Conservation (phyloP, 164 flowering plant genomes). For the Chloranthus sessilifolius region DNA sequence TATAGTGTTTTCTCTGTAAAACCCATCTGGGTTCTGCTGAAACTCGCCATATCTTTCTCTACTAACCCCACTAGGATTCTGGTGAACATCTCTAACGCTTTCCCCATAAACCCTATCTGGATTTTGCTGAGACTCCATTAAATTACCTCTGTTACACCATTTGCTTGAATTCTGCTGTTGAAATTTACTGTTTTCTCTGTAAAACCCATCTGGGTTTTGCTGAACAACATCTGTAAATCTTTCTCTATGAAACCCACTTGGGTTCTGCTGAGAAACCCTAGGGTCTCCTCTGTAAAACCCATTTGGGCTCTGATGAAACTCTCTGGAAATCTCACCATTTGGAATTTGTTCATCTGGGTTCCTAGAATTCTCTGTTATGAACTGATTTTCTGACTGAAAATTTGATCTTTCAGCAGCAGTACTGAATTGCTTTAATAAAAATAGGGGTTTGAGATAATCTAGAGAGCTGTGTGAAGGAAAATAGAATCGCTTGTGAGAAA, state of each 20-base stretch:
- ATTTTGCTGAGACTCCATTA: not conserved
- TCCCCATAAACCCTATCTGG: conserved; percentile 1
- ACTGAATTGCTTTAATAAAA: conserved; percentile 3
- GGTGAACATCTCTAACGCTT: conserved; percentile 8
- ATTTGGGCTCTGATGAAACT: conserved; percentile 11
- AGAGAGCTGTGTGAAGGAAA: not conserved
- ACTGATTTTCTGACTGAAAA: not conserved
- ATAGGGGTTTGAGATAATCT: not conserved
- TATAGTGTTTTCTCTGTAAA: conserved; percentile 7
- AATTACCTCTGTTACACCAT: not conserved
- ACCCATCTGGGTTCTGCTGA: conserved; percentile 7
- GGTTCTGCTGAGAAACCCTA: conserved; percentile 7
- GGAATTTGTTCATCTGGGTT: conserved; percentile 1
- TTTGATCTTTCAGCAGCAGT: conserved; percentile 14
- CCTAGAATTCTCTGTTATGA: not conserved
- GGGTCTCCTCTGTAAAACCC: conserved; percentile 7
- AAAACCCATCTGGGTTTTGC: conserved; percentile 3
- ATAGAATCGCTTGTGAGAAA: not conserved
- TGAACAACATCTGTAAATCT: conserved; percentile 5
- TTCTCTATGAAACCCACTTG: conserved; percentile 2
- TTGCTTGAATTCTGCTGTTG: conserved; percentile 12
- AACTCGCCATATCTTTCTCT: conserved; percentile 4
- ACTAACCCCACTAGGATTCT: conserved; percentile 1
- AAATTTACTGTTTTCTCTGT: conserved; percentile 9
- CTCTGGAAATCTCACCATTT: not conserved